Evolutionary conservation across 805 yeast species (phyloP).

Genomic region (Cyberlindnera amylophila): DNA sequence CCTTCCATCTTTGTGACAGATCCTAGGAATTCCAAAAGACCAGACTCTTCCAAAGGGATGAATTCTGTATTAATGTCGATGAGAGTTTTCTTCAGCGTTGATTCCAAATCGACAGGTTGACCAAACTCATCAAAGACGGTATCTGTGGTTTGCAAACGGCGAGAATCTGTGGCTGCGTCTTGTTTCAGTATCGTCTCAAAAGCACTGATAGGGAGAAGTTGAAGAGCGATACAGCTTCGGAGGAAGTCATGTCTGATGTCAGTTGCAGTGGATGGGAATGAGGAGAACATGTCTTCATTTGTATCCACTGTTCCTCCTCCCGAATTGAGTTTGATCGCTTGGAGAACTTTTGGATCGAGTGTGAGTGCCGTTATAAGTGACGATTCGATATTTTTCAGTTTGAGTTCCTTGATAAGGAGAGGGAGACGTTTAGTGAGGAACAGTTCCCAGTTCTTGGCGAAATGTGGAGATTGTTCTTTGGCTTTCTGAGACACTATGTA

Average conservation of each 20-base stretch:
- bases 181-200: conserved; percentile 35
- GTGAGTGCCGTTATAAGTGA: conserved; percentile 28
- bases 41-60: conserved; percentile 48
- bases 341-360: conserved; percentile 32
- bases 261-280: conserved; percentile 41
- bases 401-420: conserved; percentile 34
- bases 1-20: conserved; percentile 45
- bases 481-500: conserved; percentile 34
- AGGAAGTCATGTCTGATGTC: conserved; percentile 51
- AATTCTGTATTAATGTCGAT: conserved; percentile 44
- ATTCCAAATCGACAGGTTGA: conserved; percentile 28
- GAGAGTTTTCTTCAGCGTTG: conserved; percentile 28
- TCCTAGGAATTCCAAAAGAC: conserved; percentile 46
- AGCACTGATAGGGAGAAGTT: conserved; percentile 33
- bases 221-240: conserved; percentile 39
- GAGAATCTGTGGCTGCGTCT: conserved; percentile 36
- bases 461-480: conserved; percentile 31
- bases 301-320: conserved; percentile 16
- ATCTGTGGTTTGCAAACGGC: conserved; percentile 32
- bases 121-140: conserved; percentile 33
- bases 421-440: conserved; percentile 47
- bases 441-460: conserved; percentile 40
- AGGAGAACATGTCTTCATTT: conserved; percentile 47
- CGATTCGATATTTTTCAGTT: conserved; percentile 27
- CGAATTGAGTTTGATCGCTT: conserved; percentile 21